phyloP scores from a whole-genome alignment of 2,329 filamentous ascomycete species.

The Elsinoe batatas region DNA sequence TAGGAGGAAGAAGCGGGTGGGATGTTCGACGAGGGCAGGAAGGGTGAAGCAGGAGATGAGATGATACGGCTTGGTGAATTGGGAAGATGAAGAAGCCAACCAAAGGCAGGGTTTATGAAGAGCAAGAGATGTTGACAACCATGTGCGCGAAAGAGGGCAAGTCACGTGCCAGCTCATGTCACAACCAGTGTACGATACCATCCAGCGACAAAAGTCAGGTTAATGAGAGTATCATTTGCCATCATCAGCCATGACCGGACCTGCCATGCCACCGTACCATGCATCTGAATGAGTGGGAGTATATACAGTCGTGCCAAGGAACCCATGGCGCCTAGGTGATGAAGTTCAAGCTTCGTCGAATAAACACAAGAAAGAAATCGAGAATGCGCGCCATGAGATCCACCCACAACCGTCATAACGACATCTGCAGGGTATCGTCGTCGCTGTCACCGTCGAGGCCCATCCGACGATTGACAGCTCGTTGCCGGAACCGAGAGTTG shows the following conservation, averaged over 20 bases:
- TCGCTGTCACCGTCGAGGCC: conserved; percentile 22
- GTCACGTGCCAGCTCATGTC: not conserved
- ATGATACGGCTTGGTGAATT: not conserved
- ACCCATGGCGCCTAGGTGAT: conserved; percentile 8
- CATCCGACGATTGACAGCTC: conserved; percentile 21
- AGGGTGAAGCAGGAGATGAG: not conserved
- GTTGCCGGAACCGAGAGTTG: conserved; percentile 13
- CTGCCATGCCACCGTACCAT: not conserved
- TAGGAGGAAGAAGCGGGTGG: conserved; percentile 29
- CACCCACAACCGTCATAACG: conserved; percentile 13
- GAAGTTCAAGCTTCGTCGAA: conserved; percentile 2
- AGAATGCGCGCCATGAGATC: conserved; percentile 5
- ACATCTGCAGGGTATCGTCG: conserved; percentile 16
- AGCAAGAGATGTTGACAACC: too few relatives aligned
- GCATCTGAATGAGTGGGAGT: not conserved
- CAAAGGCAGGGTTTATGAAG: not conserved
- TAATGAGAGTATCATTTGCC: conserved; percentile 8
- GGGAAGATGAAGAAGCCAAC: not conserved
- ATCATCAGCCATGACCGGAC: not conserved
- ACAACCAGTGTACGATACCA: not conserved
- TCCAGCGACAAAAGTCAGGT: conserved; percentile 3
- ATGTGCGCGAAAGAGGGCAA: not conserved
- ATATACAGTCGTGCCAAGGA: not conserved
- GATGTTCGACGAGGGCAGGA: not conserved
- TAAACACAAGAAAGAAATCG: conserved; percentile 1